Conservation (phyloP, 1,139 yeast genomes). For the Taiozyma onychis region DNA sequence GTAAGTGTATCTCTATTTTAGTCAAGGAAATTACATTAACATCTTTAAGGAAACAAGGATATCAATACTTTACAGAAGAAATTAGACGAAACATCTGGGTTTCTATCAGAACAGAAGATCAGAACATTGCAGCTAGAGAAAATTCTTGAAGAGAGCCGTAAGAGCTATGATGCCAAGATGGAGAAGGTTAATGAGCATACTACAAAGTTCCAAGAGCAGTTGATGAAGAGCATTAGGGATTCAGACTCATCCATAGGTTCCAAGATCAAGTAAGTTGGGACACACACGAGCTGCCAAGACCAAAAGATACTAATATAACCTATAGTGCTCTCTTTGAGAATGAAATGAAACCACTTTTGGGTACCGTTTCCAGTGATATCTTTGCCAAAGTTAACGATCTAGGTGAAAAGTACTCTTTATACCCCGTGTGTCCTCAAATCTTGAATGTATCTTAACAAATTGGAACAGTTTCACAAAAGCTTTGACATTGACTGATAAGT, state of each 20-base stretch:
- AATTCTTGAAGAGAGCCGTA: constrained; percentile 12
- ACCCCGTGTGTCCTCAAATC: not conserved
- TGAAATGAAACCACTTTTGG: not conserved
- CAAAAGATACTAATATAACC: not conserved
- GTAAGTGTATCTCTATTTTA: constrained; percentile 1
- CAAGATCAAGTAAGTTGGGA: not conserved
- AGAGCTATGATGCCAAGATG: constrained; percentile 16
- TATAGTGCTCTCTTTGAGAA: not conserved
- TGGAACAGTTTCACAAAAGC: constrained; percentile 1
- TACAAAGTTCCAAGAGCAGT: not conserved
- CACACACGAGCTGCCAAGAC: not conserved
- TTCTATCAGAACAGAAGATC: constrained; percentile 23
- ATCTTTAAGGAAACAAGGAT: constrained; percentile 15
- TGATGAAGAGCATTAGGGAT: constrained; percentile 4
- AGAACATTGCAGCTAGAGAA: constrained; percentile 18
- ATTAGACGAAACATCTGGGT: constrained; percentile 21
- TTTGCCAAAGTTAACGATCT: not conserved
- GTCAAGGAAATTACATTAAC: not conserved
- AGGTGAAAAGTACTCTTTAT: constrained; percentile 1
- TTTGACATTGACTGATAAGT: not conserved
- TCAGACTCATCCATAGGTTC: not conserved
- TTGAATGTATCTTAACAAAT: constrained; percentile 4
- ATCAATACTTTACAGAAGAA: constrained; percentile 14
- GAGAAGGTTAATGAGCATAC: constrained; percentile 1
- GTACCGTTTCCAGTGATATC: not conserved